Conservation (phyloP, 1,284 basidiomycete genomes). For the Heterobasidion irregulare region DNA sequence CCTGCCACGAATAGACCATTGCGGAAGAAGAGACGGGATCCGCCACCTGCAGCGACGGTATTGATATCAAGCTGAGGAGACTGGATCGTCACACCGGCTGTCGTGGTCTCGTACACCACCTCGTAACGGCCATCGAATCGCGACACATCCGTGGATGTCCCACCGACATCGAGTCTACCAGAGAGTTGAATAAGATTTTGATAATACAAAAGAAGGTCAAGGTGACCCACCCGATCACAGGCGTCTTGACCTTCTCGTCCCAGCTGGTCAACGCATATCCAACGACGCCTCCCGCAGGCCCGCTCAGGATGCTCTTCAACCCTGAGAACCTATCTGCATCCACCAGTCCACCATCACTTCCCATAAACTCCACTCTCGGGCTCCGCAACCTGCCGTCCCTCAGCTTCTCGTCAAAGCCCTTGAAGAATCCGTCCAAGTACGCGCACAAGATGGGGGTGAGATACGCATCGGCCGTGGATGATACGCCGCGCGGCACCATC, state of each 20-base stretch:
- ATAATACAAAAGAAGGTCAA: neutral
- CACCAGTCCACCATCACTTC: conserved; percentile 81
- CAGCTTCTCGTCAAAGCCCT: conserved; percentile 76
- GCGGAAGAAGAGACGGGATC: conserved; percentile 72
- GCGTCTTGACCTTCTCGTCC: conserved; percentile 56
- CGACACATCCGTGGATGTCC: conserved; percentile 88
- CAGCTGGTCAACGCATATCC: conserved; percentile 82
- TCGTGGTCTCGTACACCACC: conserved; percentile 85
- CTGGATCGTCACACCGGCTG: conserved; percentile 85
- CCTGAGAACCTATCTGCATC: conserved; percentile 84
- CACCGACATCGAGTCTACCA: conserved; percentile 68
- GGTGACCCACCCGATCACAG: conserved; percentile 65
- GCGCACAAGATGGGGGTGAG: conserved; percentile 83
- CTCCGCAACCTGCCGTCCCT: conserved; percentile 35
- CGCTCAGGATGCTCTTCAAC: conserved; percentile 81
- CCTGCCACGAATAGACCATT: conserved; percentile 82
- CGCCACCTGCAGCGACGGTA: conserved; percentile 84
- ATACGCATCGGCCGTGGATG: conserved; percentile 94
- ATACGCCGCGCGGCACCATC: conserved; percentile 89
- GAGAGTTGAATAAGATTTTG: neutral
- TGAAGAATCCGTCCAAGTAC: conserved; percentile 92
- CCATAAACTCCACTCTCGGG: conserved; percentile 79
- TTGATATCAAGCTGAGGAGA: conserved; percentile 86
- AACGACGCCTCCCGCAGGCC: conserved; percentile 85
- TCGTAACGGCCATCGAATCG: conserved; percentile 84